A percentile compares a stretch with the other conserved stretches of the same genome.
Conservation (phyloP, 345 rosid genomes). For the Eucalyptus pauciflora region DNA sequence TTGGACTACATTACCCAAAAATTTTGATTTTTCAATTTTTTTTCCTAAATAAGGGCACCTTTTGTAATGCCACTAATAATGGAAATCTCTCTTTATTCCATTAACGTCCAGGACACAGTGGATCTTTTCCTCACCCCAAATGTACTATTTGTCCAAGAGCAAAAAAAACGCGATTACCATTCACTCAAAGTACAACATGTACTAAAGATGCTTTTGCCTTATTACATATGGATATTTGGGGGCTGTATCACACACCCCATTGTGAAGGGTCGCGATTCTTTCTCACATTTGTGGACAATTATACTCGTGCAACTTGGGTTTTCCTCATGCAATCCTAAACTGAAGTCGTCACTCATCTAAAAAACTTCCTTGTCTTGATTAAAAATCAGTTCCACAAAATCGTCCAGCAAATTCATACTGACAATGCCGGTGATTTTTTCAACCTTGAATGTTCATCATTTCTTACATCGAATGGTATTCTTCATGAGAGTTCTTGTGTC, state of each 20-base stretch:
- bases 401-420: neutral
- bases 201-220: neutral
- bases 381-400: neutral
- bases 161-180: neutral
- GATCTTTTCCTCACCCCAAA: neutral
- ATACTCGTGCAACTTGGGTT: neutral
- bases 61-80: neutral
- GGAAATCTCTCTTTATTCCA: neutral
- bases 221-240: neutral
- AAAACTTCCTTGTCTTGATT: neutral
- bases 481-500: neutral
- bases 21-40: neutral
- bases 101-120: rapidly evolving
- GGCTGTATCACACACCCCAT: neutral
- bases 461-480: neutral
- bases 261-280: neutral
- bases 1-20: neutral
- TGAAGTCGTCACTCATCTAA: neutral
- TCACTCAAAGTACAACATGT: neutral
- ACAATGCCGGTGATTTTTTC: neutral
- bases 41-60: neutral
- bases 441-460: neutral
- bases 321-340: neutral
- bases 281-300: neutral
- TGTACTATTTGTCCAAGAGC: neutral